A percentile compares a stretch with the other conserved stretches of the same genome.
Evolutionary conservation across 768 basidiomycete species (phyloP).

Genomic region (Leccinum variicolor): DNA sequence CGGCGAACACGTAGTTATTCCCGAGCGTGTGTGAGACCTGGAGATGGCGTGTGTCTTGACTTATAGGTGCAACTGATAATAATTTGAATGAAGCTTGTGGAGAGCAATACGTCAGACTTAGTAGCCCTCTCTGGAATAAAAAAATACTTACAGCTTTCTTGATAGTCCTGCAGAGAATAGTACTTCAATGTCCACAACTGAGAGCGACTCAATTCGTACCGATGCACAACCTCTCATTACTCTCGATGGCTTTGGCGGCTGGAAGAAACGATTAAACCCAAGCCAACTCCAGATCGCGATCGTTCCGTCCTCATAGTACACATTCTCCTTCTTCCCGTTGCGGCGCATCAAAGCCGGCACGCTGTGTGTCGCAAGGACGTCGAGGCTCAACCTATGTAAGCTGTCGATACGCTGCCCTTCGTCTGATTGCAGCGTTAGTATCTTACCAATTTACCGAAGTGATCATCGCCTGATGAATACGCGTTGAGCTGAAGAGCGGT

Average conservation of each 20-base stretch:
- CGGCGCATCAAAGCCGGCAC: conserved; percentile 48
- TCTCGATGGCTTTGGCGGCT: conserved; percentile 30
- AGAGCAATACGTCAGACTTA: conserved; percentile 2
- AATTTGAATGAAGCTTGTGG: conserved; percentile 62
- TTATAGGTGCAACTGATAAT: conserved; percentile 48
- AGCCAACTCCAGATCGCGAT: conserved; percentile 69
- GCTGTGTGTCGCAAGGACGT: conserved; percentile 53
- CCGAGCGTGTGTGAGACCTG: conserved; percentile 41
- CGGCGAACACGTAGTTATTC: conserved; percentile 53
- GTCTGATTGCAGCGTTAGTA: not conserved
- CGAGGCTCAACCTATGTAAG: conserved; percentile 48
- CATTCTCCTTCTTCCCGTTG: conserved; percentile 18
- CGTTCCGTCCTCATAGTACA: conserved; percentile 44
- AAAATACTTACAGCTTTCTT: conserved; percentile 60
- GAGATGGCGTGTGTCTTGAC: conserved; percentile 33
- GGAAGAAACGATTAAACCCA: conserved; percentile 61
- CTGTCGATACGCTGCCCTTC: not conserved
- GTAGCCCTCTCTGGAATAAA: not conserved
- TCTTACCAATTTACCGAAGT: conserved; percentile 61
- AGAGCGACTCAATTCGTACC: conserved; percentile 35
- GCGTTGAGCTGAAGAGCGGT: conserved; percentile 66
- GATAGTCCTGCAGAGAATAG: conserved; percentile 56
- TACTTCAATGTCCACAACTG: not conserved
- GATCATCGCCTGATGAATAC: conserved; percentile 63
- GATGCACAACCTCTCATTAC: conserved; percentile 57